phyloP scores from a whole-genome alignment of 768 basidiomycete genomes.

The Mycena albidolilacea region DNA sequence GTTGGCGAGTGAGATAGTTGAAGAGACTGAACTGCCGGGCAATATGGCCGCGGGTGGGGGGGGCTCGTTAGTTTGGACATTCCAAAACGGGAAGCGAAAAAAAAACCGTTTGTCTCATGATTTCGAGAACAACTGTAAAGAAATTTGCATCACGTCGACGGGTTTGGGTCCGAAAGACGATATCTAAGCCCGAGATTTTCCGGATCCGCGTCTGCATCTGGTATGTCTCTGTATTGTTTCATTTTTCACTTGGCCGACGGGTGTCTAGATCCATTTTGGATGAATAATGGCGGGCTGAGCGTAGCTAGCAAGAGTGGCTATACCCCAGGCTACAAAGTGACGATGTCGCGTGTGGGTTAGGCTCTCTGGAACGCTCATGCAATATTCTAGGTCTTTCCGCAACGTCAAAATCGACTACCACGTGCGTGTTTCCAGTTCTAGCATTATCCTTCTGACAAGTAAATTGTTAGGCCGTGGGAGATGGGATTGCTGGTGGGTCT shows the following conservation, averaged over 20 bases:
- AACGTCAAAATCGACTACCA: not conserved
- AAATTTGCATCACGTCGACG: no score
- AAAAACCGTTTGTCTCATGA: no score
- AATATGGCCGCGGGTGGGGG: no score
- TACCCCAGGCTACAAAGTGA: conserved; percentile 10
- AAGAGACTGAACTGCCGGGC: no score
- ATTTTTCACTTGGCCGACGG: not conserved
- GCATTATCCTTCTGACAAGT: not conserved
- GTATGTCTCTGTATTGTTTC: not conserved
- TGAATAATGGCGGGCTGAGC: not conserved
- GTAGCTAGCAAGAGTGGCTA: conserved; percentile 5
- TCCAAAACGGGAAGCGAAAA: no score
- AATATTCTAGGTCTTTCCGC: not conserved
- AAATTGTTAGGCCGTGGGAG: not conserved
- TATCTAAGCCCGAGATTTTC: no score
- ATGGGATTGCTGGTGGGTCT: conserved; percentile 15
- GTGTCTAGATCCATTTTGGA: no score
- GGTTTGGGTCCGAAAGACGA: no score
- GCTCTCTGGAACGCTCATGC: not conserved
- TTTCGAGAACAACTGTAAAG: no score
- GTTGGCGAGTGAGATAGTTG: no score
- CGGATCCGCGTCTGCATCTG: not conserved
- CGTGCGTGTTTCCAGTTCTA: not conserved
- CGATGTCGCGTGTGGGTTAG: not conserved
- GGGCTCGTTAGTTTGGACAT: no score